Evolutionary conservation across 2,329 filamentous ascomycete species (phyloP).

Genomic region (Aspergillus eucalypticola): DNA sequence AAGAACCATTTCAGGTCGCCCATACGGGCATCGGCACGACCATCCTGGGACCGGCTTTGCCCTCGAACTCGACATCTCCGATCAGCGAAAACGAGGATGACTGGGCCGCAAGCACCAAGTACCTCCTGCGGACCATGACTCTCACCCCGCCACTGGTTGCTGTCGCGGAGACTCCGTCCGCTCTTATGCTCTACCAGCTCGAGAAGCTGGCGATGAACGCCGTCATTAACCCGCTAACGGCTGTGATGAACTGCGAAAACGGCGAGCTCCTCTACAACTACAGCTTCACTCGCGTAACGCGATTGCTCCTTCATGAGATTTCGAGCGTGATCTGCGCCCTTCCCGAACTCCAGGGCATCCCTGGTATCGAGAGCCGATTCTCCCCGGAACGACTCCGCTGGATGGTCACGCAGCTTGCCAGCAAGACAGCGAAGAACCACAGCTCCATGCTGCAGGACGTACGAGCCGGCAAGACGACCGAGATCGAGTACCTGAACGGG

Average conservation of each 20-base stretch:
- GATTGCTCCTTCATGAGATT: constrained; percentile 73
- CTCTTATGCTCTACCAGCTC: constrained; percentile 72
- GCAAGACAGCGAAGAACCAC: constrained; percentile 56
- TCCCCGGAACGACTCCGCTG: constrained; percentile 62
- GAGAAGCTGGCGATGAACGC: constrained; percentile 74
- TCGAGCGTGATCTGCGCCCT: constrained; percentile 68
- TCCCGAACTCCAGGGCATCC: constrained; percentile 69
- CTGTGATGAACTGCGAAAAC: constrained; percentile 75
- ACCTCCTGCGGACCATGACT: constrained; percentile 66
- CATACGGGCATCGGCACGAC: constrained; percentile 63
- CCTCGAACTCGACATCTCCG: constrained; percentile 16
- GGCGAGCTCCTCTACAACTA: constrained; percentile 69
- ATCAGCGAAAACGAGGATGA: constrained; percentile 26
- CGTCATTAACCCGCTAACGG: constrained; percentile 78
- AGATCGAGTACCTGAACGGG: constrained; percentile 84
- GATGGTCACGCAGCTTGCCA: constrained; percentile 57
- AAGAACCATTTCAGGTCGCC: constrained; percentile 53
- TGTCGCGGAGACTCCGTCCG: constrained; percentile 57
- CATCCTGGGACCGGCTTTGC: constrained; percentile 54
- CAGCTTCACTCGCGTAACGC: constrained; percentile 65
- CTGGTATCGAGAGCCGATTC: constrained; percentile 62
- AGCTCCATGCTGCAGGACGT: constrained; percentile 71
- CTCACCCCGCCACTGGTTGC: constrained; percentile 64
- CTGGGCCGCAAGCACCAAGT: constrained; percentile 50
- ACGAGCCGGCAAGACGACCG: constrained; percentile 62